A percentile compares a stretch with the other conserved stretches of the same genome.
These are phyloP conservation scores for Russula griseocarnosa DNA, from an alignment of 768 basidiomycete species.

Conservation along the genomic window DNA sequence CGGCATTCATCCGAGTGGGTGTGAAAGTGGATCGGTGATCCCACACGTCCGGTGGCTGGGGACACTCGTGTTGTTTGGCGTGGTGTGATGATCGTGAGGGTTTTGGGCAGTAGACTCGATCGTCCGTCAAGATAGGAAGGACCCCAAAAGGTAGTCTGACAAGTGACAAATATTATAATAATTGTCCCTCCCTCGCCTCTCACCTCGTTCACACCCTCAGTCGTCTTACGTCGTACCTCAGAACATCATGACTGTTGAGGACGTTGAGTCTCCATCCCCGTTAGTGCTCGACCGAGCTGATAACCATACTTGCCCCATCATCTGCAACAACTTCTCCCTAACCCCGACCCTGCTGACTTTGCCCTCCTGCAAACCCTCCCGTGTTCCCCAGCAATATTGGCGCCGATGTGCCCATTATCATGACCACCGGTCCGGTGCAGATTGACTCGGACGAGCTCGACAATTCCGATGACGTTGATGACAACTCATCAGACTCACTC, in stretches of 20 bases:
- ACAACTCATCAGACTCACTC: conserved; percentile 41
- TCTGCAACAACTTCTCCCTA: not conserved
- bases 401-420: not conserved
- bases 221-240: conserved; percentile 4
- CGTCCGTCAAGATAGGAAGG: no score
- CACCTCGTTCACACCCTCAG: no score
- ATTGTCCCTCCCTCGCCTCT: no score
- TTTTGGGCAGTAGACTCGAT: no score
- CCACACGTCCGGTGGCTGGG: no score
- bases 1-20: no score
- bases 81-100: no score
- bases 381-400: not conserved
- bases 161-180: no score
- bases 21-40: no score
- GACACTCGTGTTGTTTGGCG: no score
- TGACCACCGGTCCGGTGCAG: not conserved
- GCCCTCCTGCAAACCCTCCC: not conserved
- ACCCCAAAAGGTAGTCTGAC: no score
- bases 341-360: conserved; percentile 1
- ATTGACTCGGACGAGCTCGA: conserved; percentile 28
- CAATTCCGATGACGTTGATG: conserved; percentile 36
- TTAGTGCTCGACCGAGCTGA: conserved; percentile 7
- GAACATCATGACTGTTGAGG: conserved; percentile 12
- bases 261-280: not conserved
- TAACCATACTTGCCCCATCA: conserved; percentile 19